These are phyloP conservation scores for Blastomyces parvus DNA, from an alignment of 2,329 filamentous ascomycete genomes.

Conservation along the genomic window DNA sequence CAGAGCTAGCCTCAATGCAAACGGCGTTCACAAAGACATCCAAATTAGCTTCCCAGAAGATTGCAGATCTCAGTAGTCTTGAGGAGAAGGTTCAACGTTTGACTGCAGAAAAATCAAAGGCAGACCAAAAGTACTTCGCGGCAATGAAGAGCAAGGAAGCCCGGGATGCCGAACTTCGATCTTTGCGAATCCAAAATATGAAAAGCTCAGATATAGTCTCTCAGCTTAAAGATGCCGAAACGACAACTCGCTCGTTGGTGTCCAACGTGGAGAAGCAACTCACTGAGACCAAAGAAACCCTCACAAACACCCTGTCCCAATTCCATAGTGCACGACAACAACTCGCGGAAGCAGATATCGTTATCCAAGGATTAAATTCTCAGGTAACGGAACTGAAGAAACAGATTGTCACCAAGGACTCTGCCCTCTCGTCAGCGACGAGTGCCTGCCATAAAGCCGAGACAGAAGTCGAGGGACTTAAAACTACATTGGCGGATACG, in stretches of 20 bases:
- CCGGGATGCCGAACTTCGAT: slow-evolving; percentile 67
- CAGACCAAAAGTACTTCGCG: slow-evolving; percentile 95
- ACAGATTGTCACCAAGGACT: slow-evolving; percentile 66
- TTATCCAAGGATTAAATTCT: slow-evolving; percentile 60
- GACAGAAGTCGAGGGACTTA: slow-evolving; percentile 68
- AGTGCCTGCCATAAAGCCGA: slow-evolving; percentile 52
- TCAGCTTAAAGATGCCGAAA: slow-evolving; percentile 83
- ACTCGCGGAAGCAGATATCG: slow-evolving; percentile 58
- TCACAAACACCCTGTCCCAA: slow-evolving; percentile 60
- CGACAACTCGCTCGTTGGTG: slow-evolving; percentile 62
- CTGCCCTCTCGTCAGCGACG: slow-evolving; percentile 54
- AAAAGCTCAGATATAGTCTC: slow-evolving; percentile 92
- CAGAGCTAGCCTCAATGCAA: slow-evolving; percentile 81
- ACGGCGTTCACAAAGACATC: slow-evolving; percentile 85
- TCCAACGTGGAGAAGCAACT: slow-evolving; percentile 86
- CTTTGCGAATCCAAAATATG: slow-evolving; percentile 68
- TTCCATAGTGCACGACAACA: slow-evolving; percentile 66
- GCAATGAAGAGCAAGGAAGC: slow-evolving; percentile 90
- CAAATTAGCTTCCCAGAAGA: slow-evolving; percentile 73
- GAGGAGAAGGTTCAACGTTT: slow-evolving; percentile 70
- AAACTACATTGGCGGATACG: slow-evolving; percentile 64
- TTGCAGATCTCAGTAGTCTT: slow-evolving; percentile 61
- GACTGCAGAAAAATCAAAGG: slow-evolving; percentile 84
- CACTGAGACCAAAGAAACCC: slow-evolving; percentile 68
- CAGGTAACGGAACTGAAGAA: slow-evolving; percentile 70